phyloP scores from a whole-genome alignment of 1,284 basidiomycete species.

The Fomitopsis schrenkii region DNA sequence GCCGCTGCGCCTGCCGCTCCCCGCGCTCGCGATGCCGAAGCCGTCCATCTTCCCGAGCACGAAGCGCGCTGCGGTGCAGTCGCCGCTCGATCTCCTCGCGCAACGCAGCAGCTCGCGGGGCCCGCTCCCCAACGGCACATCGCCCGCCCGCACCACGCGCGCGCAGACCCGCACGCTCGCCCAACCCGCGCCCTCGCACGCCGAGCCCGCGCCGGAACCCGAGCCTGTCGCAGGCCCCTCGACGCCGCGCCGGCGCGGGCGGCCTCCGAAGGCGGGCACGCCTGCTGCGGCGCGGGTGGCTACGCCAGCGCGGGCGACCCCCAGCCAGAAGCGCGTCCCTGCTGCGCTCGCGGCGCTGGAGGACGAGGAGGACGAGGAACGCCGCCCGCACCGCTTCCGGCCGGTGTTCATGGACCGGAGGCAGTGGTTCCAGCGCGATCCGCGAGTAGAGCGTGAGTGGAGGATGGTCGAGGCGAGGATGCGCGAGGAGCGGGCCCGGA shows the following conservation, averaged over 20 bases:
- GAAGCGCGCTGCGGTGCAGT: slow-evolving; percentile 1
- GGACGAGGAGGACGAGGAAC: slow-evolving; percentile 11
- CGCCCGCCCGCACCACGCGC: neutral
- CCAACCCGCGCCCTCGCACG: neutral
- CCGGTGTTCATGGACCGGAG: slow-evolving; percentile 22
- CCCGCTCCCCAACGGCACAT: neutral
- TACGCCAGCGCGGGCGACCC: slow-evolving; percentile 6
- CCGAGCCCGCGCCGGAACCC: neutral
- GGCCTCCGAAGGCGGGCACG: neutral
- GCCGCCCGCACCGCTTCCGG: slow-evolving; percentile 14
- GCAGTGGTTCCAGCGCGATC: slow-evolving; percentile 24
- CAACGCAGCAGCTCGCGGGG: neutral
- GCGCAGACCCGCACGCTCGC: neutral
- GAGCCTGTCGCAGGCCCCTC: slow-evolving; percentile 9
- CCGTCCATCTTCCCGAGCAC: slow-evolving; percentile 1
- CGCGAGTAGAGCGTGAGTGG: slow-evolving; percentile 19
- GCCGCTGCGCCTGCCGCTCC: neutral
- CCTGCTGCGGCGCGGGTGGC: neutral
- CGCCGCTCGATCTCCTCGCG: slow-evolving; percentile 9
- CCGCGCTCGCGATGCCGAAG: slow-evolving; percentile 1
- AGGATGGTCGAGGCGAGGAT: slow-evolving; percentile 12
- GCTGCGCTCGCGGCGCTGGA: slow-evolving; percentile 9
- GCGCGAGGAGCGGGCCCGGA: neutral
- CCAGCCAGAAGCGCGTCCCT: slow-evolving; percentile 4
- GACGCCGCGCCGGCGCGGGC: slow-evolving; percentile 15